phyloP scores from a whole-genome alignment of 495 filamentous ascomycete species.

The Corynascus novoguineensis region DNA sequence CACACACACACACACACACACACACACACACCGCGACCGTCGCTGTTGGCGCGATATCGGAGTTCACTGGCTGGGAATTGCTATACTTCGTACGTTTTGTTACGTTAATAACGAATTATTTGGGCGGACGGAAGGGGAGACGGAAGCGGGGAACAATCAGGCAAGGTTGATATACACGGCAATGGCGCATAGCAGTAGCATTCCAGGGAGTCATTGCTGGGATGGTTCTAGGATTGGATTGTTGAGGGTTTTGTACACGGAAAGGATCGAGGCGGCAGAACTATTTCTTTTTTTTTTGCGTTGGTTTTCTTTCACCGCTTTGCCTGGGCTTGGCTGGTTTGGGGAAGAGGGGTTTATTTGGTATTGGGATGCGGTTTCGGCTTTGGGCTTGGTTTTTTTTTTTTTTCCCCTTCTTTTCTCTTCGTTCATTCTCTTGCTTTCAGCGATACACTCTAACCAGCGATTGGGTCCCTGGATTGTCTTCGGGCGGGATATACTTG shows the following conservation, averaged over 20 bases:
- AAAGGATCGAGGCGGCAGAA: not conserved
- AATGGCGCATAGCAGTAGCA: slow-evolving; percentile 2
- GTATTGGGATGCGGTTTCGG: not conserved
- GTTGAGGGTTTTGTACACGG: not conserved
- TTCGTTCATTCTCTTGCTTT: not conserved
- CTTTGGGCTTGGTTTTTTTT: not conserved
- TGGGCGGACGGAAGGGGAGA: no score
- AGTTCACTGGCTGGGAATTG: not conserved
- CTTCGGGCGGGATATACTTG: not conserved
- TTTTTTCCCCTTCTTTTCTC: not conserved
- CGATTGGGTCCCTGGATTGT: not conserved
- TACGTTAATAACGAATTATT: slow-evolving; percentile 2
- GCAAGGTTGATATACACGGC: not conserved
- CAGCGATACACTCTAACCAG: not conserved
- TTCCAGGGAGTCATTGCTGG: not conserved
- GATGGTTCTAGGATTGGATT: not conserved
- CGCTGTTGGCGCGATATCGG: no score
- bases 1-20: no score
- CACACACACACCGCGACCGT: no score
- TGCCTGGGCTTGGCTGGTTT: not conserved
- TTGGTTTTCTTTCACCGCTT: not conserved
- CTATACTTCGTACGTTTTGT: not conserved
- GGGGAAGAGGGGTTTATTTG: no score
- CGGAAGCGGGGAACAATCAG: not conserved
- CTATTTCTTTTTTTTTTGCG: not conserved